These are phyloP conservation scores for Lippia alba DNA, from an alignment of 305 asterid genomes.

Conservation along the genomic window DNA sequence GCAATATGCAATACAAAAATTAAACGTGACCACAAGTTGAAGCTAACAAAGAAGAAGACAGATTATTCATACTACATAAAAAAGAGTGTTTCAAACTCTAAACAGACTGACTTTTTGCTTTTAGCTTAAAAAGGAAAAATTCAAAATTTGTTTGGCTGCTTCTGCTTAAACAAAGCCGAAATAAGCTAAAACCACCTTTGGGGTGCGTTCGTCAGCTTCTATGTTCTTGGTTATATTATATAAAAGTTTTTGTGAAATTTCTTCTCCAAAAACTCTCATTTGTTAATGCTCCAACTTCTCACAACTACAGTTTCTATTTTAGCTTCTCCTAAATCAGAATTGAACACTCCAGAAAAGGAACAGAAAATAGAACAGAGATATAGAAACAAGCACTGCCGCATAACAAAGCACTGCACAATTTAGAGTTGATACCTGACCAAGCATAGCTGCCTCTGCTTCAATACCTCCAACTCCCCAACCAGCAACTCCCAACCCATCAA, in stretches of 20 bases:
- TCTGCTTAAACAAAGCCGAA: too few species aligned
- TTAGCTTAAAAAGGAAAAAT: too few species aligned
- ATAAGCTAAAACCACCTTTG: too few species aligned
- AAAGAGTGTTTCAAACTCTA: not conserved
- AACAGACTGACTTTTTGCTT: too few species aligned
- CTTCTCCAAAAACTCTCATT: too few species aligned
- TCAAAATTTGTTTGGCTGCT: too few species aligned
- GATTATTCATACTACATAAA: constrained; percentile 7
- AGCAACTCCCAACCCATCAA: constrained; percentile 93
- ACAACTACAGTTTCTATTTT: too few species aligned
- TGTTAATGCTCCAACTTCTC: too few species aligned
- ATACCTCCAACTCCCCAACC: constrained; percentile 99
- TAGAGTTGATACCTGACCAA: constrained; percentile 69
- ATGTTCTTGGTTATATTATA: too few species aligned
- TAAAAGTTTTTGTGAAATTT: too few species aligned
- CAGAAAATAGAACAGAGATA: constrained; percentile 5
- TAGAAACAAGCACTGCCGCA: constrained; percentile 14
- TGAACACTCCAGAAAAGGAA: not conserved
- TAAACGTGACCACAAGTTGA: not conserved
- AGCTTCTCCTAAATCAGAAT: too few species aligned
- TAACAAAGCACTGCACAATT: constrained; percentile 19
- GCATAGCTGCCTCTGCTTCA: constrained; percentile 98
- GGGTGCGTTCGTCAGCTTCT: too few species aligned
- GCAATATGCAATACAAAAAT: not conserved
- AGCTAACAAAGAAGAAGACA: constrained; percentile 14